phyloP scores from a whole-genome alignment of 148 eudicot species.

The Fagopyrum tataricum region DNA sequence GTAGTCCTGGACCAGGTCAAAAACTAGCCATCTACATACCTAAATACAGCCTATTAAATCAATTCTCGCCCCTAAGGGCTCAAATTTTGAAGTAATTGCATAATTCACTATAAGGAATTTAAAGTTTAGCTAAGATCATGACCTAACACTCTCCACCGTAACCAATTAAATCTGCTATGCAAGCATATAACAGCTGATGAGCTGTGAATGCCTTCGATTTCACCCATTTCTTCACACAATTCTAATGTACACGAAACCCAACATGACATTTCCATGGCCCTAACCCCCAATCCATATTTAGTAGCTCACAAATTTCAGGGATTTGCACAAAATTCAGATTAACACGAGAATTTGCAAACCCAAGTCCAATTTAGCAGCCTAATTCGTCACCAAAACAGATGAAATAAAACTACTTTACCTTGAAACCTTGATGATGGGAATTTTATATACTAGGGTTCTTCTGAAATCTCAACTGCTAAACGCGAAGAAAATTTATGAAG shows the following conservation, averaged over 20 bases:
- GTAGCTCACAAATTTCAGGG: not conserved
- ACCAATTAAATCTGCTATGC: not conserved
- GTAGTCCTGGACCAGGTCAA: not conserved
- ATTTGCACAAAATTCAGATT: not conserved
- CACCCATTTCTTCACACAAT: not conserved
- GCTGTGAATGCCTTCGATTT: not conserved
- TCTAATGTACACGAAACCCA: not conserved
- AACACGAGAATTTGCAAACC: not conserved
- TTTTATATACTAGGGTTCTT: not conserved
- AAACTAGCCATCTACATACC: not conserved
- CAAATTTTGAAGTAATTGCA: not conserved
- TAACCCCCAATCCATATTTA: not conserved
- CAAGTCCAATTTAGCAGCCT: constrained; percentile 2
- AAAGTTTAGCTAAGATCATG: not conserved
- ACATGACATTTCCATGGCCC: not conserved
- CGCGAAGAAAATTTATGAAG: not conserved
- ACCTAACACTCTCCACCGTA: not conserved
- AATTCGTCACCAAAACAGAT: not conserved
- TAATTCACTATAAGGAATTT: not conserved
- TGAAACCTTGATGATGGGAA: not conserved
- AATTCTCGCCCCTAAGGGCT: not conserved
- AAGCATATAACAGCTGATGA: not conserved
- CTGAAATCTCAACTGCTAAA: not conserved
- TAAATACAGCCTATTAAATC: not conserved
- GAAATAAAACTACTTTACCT: not conserved